Evolutionary conservation across 75 land plant genomes (phyloP).

Genomic region (Isoetes taiwanensis): DNA sequence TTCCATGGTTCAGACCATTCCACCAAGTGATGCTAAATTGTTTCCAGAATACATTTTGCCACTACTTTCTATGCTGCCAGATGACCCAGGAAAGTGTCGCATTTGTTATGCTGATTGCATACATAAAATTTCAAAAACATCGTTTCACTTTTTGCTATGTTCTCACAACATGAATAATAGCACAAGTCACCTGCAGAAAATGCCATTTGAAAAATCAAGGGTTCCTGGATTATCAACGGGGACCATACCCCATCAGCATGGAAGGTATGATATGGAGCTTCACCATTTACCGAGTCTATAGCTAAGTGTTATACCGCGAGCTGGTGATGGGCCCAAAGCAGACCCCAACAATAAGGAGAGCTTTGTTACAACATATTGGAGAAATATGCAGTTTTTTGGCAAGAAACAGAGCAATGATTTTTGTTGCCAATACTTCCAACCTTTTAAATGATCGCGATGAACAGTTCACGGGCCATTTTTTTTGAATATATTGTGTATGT

Average conservation of each 20-base stretch:
- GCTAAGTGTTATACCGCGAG: slow-evolving; percentile 88
- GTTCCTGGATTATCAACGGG: neutral
- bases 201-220: neutral
- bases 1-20: slow-evolving; percentile 65
- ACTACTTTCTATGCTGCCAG: slow-evolving; percentile 94
- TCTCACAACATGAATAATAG: slow-evolving; percentile 49
- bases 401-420: slow-evolving; percentile 84
- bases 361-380: slow-evolving; percentile 68
- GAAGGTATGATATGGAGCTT: slow-evolving; percentile 40
- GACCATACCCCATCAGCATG: slow-evolving; percentile 1
- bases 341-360: slow-evolving; percentile 85
- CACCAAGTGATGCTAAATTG: slow-evolving; percentile 96
- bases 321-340: slow-evolving; percentile 97
- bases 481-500: slow-evolving; percentile 85
- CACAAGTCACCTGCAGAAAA: too few relatives aligned
- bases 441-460: slow-evolving; percentile 95
- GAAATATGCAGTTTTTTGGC: slow-evolving; percentile 77
- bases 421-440: slow-evolving; percentile 93
- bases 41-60: slow-evolving; percentile 98
- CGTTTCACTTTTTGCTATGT: slow-evolving; percentile 55
- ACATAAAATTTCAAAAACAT: slow-evolving; percentile 70
- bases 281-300: slow-evolving; percentile 61
- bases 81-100: slow-evolving; percentile 97
- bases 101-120: slow-evolving; percentile 90
- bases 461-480: slow-evolving; percentile 72